Evolutionary conservation across 371 early-diverging fungal species (phyloP), one percentile per base, ranked within the genome.

Genomic region (Globomyces sp.): DNA sequence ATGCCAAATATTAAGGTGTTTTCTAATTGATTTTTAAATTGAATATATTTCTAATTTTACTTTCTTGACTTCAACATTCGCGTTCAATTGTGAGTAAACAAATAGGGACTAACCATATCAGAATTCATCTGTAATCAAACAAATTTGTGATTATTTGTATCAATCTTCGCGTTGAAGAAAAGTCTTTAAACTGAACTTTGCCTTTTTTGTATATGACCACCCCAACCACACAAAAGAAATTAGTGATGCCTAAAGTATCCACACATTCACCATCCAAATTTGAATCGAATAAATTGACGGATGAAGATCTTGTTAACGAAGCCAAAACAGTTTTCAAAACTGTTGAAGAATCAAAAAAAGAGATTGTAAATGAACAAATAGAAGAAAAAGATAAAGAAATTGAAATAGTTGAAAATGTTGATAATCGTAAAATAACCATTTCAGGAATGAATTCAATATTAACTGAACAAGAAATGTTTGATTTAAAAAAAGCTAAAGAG

Each of bases 1-100:
- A 81, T 51, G 84, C 78, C 52, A 77, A 24, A 24, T 24, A 24
- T 24, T 24, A 24, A 24, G 24, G 24, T 24, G 24, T 24, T 24
- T 24, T 24, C 24, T 24, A 24, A 24, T 24, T 24, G 24, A 24
- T 24, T 24, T n/a, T 24, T 24, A 24, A 24, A 24, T 24, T 24
- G 24, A 24, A 24, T 24, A 24, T 24, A 24, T 24, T 24, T 24
- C 24, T 24, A 24, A 0, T 24, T 24, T 24, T 24, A 24, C 24
- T 24, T 24, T 24, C 24, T 24, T 24, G 24, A 24, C 24, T 24
- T 24, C 24, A 24, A 24, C 24, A 24, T 24, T 24, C 24, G 24
- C 24, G 24, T 24, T 24, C 24, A 24, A 24, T 24, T 24, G 24
- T 24, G 24, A 24, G 24, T 24, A 24, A 24, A 24, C 24, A 24